Evolutionary conservation across 2,329 filamentous ascomycete species (phyloP), one percentile per base, ranked within the genome.

Genomic region (Byssothecium circinans): DNA sequence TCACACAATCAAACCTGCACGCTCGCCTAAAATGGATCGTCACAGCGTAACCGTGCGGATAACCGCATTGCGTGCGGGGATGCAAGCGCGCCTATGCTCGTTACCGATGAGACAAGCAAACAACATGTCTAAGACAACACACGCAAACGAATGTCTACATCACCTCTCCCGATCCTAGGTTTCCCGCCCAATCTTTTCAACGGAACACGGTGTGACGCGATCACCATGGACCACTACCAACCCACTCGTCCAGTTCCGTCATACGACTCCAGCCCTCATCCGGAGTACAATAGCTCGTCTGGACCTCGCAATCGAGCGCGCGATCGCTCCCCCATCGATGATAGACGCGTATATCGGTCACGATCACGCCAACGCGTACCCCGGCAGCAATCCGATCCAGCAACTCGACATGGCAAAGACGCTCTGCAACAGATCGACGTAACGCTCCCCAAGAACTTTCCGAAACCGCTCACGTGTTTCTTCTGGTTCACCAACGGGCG

Each of bases 371-470:
- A 25, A 20, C 27, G 27, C 3, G 29, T 27, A 19, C 33, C 33
- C 15, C 15, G 15, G 33, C 33, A 15, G 15, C 33, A 8, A 25
- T 25, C 29, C 29, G 17, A 18, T 18, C 11, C 35, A 15, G 12
- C 36, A 4, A 2, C 20, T 39, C 36, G 36, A 7, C n/a, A 25
- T 39, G 14, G 36, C 19, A 32, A 27, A 39, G 7, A 12, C 30
- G 20, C 30, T 14, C 18, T 40, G 7, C 14, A 29, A 25, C 35
- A 22, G 8, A 14, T 25, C 41, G 41, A 51, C 11, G 32, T 17
- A 0, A 38, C 39, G 6, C 11, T 52, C 12, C 52, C 52, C 2
- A 52, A 52, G 14, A 48, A 55, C 30, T 52, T 55, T 34, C 17
- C 37, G 8, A 44, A 27, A 18, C 46, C 46, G 2, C 36, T 53